Conservation (phyloP, 352 stramenopile genomes). For the Globisporangium acanthophoron region DNA sequence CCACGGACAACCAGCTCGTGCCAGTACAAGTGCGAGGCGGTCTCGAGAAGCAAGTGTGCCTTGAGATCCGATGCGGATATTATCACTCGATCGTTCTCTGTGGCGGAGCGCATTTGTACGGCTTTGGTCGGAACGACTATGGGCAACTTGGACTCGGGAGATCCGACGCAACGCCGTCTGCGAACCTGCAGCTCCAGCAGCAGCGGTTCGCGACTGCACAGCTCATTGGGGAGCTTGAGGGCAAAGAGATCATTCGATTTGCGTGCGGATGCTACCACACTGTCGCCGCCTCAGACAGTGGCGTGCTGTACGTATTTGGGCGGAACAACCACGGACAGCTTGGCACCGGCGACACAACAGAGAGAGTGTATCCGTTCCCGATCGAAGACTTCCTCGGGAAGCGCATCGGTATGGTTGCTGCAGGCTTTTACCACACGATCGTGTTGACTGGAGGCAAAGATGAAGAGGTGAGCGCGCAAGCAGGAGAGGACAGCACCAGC, state of each 20-base stretch:
- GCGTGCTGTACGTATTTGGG: conserved; percentile 90
- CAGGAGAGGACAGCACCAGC: conserved; percentile 2
- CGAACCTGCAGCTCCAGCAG: conserved; percentile 64
- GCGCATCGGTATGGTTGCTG: conserved; percentile 80
- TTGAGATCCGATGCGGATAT: conserved; percentile 88
- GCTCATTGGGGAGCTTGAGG: conserved; percentile 66
- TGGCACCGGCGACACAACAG: conserved; percentile 86
- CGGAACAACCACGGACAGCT: conserved; percentile 94
- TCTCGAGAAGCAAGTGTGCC: conserved; percentile 55
- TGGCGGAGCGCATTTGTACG: conserved; percentile 63
- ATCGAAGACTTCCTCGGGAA: conserved; percentile 90
- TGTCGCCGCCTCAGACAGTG: conserved; percentile 82
- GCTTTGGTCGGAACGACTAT: conserved; percentile 92
- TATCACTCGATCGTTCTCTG: conserved; percentile 89
- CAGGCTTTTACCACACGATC: conserved; percentile 93
- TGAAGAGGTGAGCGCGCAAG: conserved; percentile 26
- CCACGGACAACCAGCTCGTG: conserved; percentile 54
- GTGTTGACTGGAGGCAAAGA: conserved; percentile 83
- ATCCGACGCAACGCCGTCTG: conserved; percentile 19
- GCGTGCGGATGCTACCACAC: conserved; percentile 91
- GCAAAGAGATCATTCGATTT: conserved; percentile 81
- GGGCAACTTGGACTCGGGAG: conserved; percentile 87
- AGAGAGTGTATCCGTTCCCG: conserved; percentile 79
- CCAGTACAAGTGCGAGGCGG: conserved; percentile 44
- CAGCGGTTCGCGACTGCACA: conserved; percentile 55